Evolutionary conservation across 768 basidiomycete species (phyloP), one percentile per base, ranked within the genome.

Genomic region (Rhizopogon rudus): DNA sequence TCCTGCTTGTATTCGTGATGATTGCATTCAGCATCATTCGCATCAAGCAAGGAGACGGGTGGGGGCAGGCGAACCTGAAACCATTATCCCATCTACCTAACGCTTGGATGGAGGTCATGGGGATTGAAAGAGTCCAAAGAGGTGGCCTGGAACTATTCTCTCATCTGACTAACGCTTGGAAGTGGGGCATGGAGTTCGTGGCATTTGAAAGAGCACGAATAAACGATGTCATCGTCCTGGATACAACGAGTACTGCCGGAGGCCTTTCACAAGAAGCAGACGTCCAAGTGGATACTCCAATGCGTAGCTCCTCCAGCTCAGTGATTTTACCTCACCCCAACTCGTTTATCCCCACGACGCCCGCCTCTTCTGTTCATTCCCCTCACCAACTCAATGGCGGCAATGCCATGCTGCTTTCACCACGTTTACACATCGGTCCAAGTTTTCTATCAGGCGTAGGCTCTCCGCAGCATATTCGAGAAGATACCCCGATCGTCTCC

Each of bases 21-120:
- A 72, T 79, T 33, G 39, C 66, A 5, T 82, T 78, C 77, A 76
- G 76, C 54, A 72, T 81, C 37, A 68, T 69, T 40, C 44, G 57
- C n/a, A 53, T 53, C 22, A 52, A 44, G 39, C 40, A 52, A 44
- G 48, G 52, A 31, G 52, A 54, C 17, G 44, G 50, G 28, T 52
- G 57, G 57, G 56, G 57, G 57, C 17, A 3, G 8, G 13, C 33
- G 2, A 12, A 35, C 6, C 13, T 35, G 20, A 7, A 22, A 35
- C 13, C 35, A 20, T 8, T 7, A 5, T 5, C 4, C 14, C 13
- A 5, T 48, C 33, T 48, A 17, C 17, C 46, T 35, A 33, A 35
- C 17, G 46, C 20, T 48, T 13, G 20, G 17, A 14, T 48, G 20
- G 20, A 14, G 13, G 17, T 33, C n/a, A 22, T 17, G 3, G 6